Evolutionary conservation across 371 early-diverging fungal species (phyloP), one percentile per base, ranked within the genome.

Genomic region (Basidiobolus meristosporus): DNA sequence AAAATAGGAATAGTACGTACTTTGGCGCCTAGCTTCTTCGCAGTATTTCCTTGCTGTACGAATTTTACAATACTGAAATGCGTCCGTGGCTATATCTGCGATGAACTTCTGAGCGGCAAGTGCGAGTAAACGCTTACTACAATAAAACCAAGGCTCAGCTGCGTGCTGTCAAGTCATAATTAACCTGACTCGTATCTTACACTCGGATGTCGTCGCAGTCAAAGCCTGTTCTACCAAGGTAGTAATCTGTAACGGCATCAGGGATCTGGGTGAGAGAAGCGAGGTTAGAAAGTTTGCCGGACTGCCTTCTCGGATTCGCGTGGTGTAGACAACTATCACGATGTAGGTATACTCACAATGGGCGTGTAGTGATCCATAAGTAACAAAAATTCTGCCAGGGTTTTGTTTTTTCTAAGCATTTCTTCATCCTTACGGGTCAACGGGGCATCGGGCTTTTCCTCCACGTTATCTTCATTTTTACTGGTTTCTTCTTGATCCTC

Each of bases 221-320:
- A 42, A 98, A 84, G 3, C 99, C 99, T 2, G 92, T 77, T 51
- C 83, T 70, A 30, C 80, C 72, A 32, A 98, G 59, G 52, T 90
- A 92, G 56, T 95, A 87, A 50, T 98, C 98, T 17, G 90, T 86
- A 9, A 97, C 86, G 23, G 83, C 82, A 51, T 98, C 99, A 28
- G 99, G 99, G 50, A 98, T 89, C 83, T 83, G 50, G 16, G 5
- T 11, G 39, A 4, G 6, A n/a, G 15, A 15, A 26, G 3, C 5
- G 3, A 20, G 31, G 7, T 38, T 6, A 44, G 31, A 12, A 38
- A 17, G 7, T 21, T 10, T 23, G 7, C 11, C 7, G 9, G 37
- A 31, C 31, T 38, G 41, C 3, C 9, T 26, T 26, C 26, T 26
- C 3, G 9, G 26, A 9, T 26, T 26, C 9, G 26, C 9, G 26